Base-by-base conservation (phyloP, 1,284 basidiomycete species). In the Ustilago trichophora region DNA sequence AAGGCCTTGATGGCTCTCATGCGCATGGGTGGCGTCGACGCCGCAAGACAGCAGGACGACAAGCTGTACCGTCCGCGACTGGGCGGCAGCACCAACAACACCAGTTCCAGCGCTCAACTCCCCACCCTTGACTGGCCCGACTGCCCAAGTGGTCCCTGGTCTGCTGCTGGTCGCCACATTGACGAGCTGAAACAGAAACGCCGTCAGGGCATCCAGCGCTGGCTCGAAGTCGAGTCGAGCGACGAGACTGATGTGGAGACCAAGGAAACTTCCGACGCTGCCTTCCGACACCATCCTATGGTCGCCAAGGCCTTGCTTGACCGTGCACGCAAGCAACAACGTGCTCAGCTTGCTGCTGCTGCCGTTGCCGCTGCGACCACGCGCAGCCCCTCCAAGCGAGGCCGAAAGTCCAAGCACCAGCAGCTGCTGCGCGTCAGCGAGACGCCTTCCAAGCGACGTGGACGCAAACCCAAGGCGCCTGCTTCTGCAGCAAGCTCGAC, bases 261-360 rank as follows among this genome's bases (percentile, higher is more conserved):
- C 19, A 41, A 48, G 10, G 53, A 53, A 33, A 16, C 32, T 7
- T 42, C 60, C 12, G 50, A 43, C 19, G 43, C 55, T 27, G 51
- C 51, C 26, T 69, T 36, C 38, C 48, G 52, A 16, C 69, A 73
- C 42, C 75, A 77, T 36, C 75, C 75, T n/a, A 77, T 77, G 75
- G 71, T 77, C 11, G 75, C 75, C 36, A 77, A 77, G 45, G 75
- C 67, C 3, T 38, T 77, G 38, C 57, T 67, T 27, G 75, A 77
- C 46, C 73, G 75, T 9, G 60, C 64, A 21, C 62, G 68, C 41
- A 73, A 60, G 35, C 42, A 60, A 7, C 58, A 63, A 25, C 54
- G 51, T 8, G 50, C 62, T 35, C 58, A 54, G 50, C 42, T 42
- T n/a, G 40, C 49, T 2, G 60, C 56, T 4, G 43, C 47, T 3